Evolutionary conservation across 2,329 filamentous ascomycete species (phyloP), one percentile per base, ranked within the genome.

Genomic region (Rhinocladiella mackenziei): DNA sequence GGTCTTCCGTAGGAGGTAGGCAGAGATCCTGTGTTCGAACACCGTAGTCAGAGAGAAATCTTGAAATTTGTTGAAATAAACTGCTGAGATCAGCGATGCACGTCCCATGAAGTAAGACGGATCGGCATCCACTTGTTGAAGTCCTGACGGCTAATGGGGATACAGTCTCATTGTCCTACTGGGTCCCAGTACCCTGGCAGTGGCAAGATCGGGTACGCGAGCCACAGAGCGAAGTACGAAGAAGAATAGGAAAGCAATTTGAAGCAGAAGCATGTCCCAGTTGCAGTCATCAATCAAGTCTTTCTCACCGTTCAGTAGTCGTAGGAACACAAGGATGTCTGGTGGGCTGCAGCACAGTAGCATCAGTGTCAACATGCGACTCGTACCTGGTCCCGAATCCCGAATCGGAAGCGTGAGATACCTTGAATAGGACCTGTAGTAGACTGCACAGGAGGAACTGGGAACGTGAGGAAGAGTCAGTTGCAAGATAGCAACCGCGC

Each of bases 11-110:
- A 14, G 62, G 61, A 33, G 59, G 56, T 15, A 47, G 47, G 47
- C 68, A 69, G 22, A 69, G 55, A 33, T 65, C 60, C 30, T 45
- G 39, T 7, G 60, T 63, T 19, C 58, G 58, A 39, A 68, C 62
- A 38, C 59, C 59, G 48, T 65, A 69, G 40, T 66, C 61, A 37
- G n/a, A n/a, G 63, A 56, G 48, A 53, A 56, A 28, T 65, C 66
- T 49, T 61, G 50, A 53, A 62, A 68, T 33, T 58, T 53, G 32
- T 45, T 55, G 48, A 68, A 61, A 53, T 63, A 59, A 55, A 64
- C 67, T 41, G 18, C 20, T 14, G 14, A 36, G 4, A 31, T 39
- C 35, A 45, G 31, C 43, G 19, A 5, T 14, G 18, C 8, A 26
- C 19, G 11, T 17, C 39, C n/a, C 5, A 29, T 26, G 7, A 9